Evolutionary conservation across 2,329 filamentous ascomycete species (phyloP).

Genomic region (Myriosclerotinia curreyana): DNA sequence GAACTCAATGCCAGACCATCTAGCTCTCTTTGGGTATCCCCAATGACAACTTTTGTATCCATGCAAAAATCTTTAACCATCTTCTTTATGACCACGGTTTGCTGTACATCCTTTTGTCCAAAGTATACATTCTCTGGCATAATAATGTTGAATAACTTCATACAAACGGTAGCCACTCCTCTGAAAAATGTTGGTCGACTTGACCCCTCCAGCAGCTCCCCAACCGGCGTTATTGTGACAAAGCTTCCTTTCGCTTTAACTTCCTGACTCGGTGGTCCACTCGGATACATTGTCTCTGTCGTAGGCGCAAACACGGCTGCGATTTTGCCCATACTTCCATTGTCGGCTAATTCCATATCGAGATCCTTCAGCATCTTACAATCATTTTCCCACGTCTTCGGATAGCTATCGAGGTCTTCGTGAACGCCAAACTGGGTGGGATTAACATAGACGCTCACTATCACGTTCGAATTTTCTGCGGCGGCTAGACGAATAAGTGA

Average conservation of each 20-base stretch:
- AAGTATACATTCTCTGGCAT: constrained; percentile 81
- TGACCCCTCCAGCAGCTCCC: constrained; percentile 76
- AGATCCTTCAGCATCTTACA: constrained; percentile 62
- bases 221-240: constrained; percentile 83
- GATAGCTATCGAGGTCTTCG: constrained; percentile 87
- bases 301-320: constrained; percentile 83
- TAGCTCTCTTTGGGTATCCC: constrained; percentile 68
- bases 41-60: constrained; percentile 69
- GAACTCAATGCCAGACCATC: constrained; percentile 91
- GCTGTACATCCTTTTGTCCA: constrained; percentile 96
- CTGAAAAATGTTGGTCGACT: constrained; percentile 93
- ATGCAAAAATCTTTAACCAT: constrained; percentile 88
- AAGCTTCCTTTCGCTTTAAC: constrained; percentile 80
- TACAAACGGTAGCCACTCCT: constrained; percentile 93
- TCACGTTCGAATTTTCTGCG: constrained; percentile 77
- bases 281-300: constrained; percentile 83
- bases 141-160: constrained; percentile 86
- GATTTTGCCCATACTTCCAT: constrained; percentile 61
- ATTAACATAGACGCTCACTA: constrained; percentile 93
- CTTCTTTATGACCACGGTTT: constrained; percentile 83
- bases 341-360: constrained; percentile 68
- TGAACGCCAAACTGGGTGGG: constrained; percentile 90
- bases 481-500: constrained; percentile 83
- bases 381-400: constrained; percentile 83
- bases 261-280: constrained; percentile 65